Evolutionary conservation across 495 filamentous ascomycete species (phyloP).

Genomic region (Copromyces sp.): DNA sequence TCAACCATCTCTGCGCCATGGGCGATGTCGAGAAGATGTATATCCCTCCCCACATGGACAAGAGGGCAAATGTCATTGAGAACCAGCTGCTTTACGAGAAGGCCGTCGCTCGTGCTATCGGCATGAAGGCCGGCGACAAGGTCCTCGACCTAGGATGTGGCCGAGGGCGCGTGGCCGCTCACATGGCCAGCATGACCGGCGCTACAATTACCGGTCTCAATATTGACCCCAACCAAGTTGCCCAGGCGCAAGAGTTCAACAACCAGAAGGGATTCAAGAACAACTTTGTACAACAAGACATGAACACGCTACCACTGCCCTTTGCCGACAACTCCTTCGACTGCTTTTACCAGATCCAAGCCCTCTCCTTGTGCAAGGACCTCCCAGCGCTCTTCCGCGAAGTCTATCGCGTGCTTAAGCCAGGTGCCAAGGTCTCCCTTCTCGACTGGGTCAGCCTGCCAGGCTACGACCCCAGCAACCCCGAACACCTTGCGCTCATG

Average conservation of each 20-base stretch:
- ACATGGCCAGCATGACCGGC: slow-evolving; percentile 47
- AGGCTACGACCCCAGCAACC: slow-evolving; percentile 43
- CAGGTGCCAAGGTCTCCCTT: slow-evolving; percentile 45
- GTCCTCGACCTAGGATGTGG: slow-evolving; percentile 53
- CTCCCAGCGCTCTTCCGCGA: slow-evolving; percentile 41
- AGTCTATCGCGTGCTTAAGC: slow-evolving; percentile 47
- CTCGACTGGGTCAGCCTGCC: slow-evolving; percentile 53
- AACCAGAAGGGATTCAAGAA: slow-evolving; percentile 38
- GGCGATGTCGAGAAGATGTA: slow-evolving; percentile 63
- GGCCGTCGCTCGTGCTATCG: slow-evolving; percentile 44
- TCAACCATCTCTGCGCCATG: slow-evolving; percentile 57
- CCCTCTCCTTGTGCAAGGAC: slow-evolving; percentile 50
- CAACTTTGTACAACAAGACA: slow-evolving; percentile 45
- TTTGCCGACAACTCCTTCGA: slow-evolving; percentile 48
- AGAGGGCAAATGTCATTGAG: slow-evolving; percentile 41
- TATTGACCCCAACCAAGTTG: slow-evolving; percentile 53
- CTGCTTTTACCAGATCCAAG: slow-evolving; percentile 57
- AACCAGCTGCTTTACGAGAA: slow-evolving; percentile 51
- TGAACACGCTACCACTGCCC: slow-evolving; percentile 49
- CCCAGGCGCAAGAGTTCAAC: slow-evolving; percentile 45
- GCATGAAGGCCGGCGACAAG: slow-evolving; percentile 38
- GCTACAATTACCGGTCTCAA: slow-evolving; percentile 50
- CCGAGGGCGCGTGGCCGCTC: slow-evolving; percentile 50
- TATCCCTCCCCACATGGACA: slow-evolving; percentile 53
- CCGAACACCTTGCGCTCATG: slow-evolving; percentile 48